Conservation (phyloP, 2,329 filamentous ascomycete species). For the Onygena corvina region DNA sequence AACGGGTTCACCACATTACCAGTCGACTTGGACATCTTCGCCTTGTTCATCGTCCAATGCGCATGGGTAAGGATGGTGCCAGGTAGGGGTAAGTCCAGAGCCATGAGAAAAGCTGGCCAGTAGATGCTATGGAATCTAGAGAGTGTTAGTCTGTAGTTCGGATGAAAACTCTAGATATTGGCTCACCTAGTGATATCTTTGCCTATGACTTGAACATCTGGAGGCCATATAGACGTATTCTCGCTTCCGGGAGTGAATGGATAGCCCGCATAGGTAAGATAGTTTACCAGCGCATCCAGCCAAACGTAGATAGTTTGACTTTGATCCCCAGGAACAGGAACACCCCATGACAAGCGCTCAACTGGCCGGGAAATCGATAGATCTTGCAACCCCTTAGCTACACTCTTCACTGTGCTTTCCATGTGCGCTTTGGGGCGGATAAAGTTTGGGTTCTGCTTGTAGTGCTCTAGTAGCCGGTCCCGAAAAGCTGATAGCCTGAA, state of each 20-base stretch:
- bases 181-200: slow-evolving; percentile 75
- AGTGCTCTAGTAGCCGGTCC: slow-evolving; percentile 68
- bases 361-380: slow-evolving; percentile 77
- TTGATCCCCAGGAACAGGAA: slow-evolving; percentile 71
- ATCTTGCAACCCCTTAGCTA: slow-evolving; percentile 67
- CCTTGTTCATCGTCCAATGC: slow-evolving; percentile 84
- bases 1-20: slow-evolving; percentile 95
- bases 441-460: slow-evolving; percentile 63
- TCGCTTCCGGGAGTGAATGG: slow-evolving; percentile 56
- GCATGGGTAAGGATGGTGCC: slow-evolving; percentile 75
- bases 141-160: neutral
- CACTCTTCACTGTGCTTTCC: slow-evolving; percentile 65
- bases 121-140: slow-evolving; percentile 80
- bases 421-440: slow-evolving; percentile 61
- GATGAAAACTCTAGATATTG: neutral
- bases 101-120: slow-evolving; percentile 93
- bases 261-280: slow-evolving; percentile 77
- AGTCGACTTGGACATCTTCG: slow-evolving; percentile 93
- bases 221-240: slow-evolving; percentile 63
- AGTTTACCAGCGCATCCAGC: slow-evolving; percentile 93
- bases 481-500: slow-evolving; percentile 77
- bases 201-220: slow-evolving; percentile 81
- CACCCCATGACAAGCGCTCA: slow-evolving; percentile 71
- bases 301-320: slow-evolving; percentile 94
- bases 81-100: slow-evolving; percentile 65